Conservation (phyloP, 1,284 basidiomycete species). For the Malassezia slooffiae region DNA sequence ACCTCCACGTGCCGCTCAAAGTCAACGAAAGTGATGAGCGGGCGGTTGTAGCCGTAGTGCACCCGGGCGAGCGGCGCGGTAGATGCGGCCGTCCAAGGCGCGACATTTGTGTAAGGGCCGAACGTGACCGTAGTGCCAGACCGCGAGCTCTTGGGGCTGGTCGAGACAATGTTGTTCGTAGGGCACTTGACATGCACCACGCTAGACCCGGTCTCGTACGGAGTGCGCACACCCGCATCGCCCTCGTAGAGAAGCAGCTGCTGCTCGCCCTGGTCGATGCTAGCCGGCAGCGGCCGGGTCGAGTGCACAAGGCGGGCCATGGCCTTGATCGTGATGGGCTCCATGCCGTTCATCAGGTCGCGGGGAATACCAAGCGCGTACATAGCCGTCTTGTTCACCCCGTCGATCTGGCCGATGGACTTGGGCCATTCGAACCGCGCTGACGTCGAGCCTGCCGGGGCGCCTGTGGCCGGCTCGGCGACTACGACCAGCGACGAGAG, state of each 20-base stretch:
- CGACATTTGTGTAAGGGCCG: slow-evolving; percentile 70
- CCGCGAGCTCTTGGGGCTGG: slow-evolving; percentile 55
- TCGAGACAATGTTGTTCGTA: slow-evolving; percentile 20
- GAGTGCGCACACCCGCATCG: slow-evolving; percentile 66
- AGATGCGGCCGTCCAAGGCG: slow-evolving; percentile 51
- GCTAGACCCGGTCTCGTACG: slow-evolving; percentile 69
- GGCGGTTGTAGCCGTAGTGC: slow-evolving; percentile 69
- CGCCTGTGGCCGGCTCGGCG: no score
- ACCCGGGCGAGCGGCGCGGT: slow-evolving; percentile 54
- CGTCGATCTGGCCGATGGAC: not conserved
- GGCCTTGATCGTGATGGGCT: slow-evolving; percentile 56
- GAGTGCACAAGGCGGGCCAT: slow-evolving; percentile 65
- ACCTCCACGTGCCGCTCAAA: slow-evolving; percentile 73
- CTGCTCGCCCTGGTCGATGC: slow-evolving; percentile 64
- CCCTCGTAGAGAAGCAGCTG: slow-evolving; percentile 68
- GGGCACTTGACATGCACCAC: slow-evolving; percentile 59
- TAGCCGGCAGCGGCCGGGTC: slow-evolving; percentile 62
- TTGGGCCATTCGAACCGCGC: no score
- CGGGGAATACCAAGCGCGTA: slow-evolving; percentile 14
- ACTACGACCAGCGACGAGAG: slow-evolving; percentile 18
- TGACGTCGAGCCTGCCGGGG: no score
- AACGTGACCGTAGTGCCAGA: slow-evolving; percentile 71
- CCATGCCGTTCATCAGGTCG: slow-evolving; percentile 1
- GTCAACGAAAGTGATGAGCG: slow-evolving; percentile 64
- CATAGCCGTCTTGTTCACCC: not conserved